phyloP scores from a whole-genome alignment of 75 land plant species.

The Picea sitchensis region DNA sequence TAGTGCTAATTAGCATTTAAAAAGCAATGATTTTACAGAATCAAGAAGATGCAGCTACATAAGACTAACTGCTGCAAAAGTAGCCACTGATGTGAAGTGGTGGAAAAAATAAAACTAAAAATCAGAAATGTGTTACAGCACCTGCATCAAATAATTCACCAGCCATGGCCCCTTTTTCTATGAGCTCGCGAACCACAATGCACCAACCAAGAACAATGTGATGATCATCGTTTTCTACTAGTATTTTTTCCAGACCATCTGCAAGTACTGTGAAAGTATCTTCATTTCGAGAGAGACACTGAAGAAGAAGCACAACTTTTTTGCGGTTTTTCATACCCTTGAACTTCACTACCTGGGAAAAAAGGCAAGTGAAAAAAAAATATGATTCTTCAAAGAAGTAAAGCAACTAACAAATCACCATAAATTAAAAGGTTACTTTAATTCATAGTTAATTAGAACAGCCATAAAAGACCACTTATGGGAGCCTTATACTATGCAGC shows the following conservation, averaged over 20 bases:
- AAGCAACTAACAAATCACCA: background rate
- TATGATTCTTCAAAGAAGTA: background rate
- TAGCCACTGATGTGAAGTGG: background rate
- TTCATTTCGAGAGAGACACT: constrained; percentile 56
- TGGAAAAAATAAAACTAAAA: background rate
- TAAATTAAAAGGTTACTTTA: background rate
- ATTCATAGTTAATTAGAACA: background rate
- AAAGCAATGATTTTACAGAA: background rate
- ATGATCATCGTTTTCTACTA: constrained; percentile 31
- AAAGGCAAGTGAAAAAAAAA: constrained; percentile 4
- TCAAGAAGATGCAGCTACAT: background rate
- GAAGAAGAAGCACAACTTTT: constrained; percentile 39
- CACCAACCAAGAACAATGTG: constrained; percentile 63
- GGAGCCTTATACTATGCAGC: background rate
- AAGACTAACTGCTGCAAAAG: background rate
- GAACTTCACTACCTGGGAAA: constrained; percentile 38
- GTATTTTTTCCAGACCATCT: constrained; percentile 31
- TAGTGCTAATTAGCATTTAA: too few species aligned
- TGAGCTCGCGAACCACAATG: constrained; percentile 44
- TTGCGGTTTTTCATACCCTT: constrained; percentile 33
- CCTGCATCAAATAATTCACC: background rate
- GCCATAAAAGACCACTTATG: background rate
- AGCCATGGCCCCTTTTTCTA: constrained; percentile 12
- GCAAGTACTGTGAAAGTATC: constrained; percentile 28
- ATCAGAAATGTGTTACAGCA: background rate